phyloP scores from a whole-genome alignment of 176 grass and related monocot species.

The Oryza nivara region DNA sequence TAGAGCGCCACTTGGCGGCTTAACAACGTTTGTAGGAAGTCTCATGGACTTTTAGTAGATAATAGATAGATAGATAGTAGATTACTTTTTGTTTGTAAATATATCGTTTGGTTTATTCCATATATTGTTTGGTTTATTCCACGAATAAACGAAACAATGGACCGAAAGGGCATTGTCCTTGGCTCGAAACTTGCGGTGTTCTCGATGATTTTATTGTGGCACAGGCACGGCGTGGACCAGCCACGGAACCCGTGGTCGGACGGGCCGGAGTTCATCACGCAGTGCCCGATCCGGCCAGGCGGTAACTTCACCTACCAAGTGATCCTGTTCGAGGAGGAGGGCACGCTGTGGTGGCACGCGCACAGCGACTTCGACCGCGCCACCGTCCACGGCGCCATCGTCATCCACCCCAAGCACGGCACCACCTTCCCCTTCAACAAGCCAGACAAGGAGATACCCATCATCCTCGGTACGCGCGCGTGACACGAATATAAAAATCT shows the following conservation, averaged over 20 bases:
- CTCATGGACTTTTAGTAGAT: no score
- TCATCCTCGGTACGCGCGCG: slow-evolving; percentile 49
- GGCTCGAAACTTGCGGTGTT: neutral
- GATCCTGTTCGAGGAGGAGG: slow-evolving; percentile 55
- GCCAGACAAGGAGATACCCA: slow-evolving; percentile 58
- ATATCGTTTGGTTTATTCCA: no score
- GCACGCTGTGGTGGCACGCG: slow-evolving; percentile 76
- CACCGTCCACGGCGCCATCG: slow-evolving; percentile 71
- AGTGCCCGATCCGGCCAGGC: slow-evolving; percentile 53
- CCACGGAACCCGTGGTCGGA: slow-evolving; percentile 61
- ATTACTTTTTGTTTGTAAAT: no score
- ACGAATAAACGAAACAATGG: no score
- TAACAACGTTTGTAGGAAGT: no score
- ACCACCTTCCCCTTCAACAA: slow-evolving; percentile 46
- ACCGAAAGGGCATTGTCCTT: no score
- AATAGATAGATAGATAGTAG: no score
- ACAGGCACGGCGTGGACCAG: slow-evolving; percentile 71
- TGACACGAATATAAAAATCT: no score
- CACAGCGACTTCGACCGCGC: slow-evolving; percentile 61
- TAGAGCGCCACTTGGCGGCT: no score
- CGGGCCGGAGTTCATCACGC: slow-evolving; percentile 64
- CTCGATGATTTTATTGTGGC: neutral
- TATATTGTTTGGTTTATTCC: no score
- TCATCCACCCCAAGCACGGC: slow-evolving; percentile 59
- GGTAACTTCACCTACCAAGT: slow-evolving; percentile 53